These are phyloP conservation scores for Cladosporium colombiae DNA, from an alignment of 2,329 filamentous ascomycete species.

Conservation along the genomic window DNA sequence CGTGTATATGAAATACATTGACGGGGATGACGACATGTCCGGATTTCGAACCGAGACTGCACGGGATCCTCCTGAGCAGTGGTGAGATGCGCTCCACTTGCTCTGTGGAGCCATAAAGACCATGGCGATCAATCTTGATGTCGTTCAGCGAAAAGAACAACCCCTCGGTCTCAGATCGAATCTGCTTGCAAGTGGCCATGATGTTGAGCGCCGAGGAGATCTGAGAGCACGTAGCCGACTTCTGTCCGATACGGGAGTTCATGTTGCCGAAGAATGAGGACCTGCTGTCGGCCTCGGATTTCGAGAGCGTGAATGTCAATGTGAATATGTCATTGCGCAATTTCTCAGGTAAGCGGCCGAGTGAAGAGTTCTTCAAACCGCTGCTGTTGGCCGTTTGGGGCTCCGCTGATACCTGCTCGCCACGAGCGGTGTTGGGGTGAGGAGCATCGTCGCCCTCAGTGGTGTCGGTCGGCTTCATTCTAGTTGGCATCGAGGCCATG, in stretches of 20 bases:
- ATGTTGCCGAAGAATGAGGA: not conserved
- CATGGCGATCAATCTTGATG: not conserved
- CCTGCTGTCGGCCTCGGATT: not conserved
- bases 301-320: not conserved
- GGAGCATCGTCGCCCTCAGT: not conserved
- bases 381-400: not conserved
- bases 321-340: not conserved
- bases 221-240: not conserved
- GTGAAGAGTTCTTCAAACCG: not conserved
- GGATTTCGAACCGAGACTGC: not conserved
- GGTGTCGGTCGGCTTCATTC: not conserved
- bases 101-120: not conserved
- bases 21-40: not conserved
- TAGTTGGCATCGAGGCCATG: not conserved
- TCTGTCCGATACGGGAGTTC: not conserved
- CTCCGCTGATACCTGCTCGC: not conserved
- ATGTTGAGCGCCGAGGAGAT: not conserved
- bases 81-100: not conserved
- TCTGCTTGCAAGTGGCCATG: not conserved
- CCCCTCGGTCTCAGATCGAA: not conserved
- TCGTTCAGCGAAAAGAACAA: not conserved
- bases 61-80: not conserved
- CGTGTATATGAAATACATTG: not conserved
- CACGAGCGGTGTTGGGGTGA: not conserved
- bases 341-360: not conserved